Evolutionary conservation across 441 rosid genomes (phyloP), one percentile per base, ranked within the genome.

Genomic region (Erodium moschatum): DNA sequence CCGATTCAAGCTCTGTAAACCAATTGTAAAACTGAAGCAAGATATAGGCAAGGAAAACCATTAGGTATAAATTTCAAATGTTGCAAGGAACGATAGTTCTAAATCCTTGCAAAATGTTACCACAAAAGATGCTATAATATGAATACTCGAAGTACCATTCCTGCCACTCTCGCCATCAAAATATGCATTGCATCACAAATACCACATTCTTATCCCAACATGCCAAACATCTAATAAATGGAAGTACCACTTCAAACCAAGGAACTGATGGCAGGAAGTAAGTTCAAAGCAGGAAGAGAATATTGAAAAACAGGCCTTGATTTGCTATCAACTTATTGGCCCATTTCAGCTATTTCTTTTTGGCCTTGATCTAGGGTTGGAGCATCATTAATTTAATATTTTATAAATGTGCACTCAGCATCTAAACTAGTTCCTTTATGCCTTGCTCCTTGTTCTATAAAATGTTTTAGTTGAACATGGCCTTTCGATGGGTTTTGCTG

Each of bases 1-100:
- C 96, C 33, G 86, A 89, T 84, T 93, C 97, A 75, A 93, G 97
- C 87, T 93, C 96, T 10, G 96, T 84, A 74, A 93, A 93, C 97
- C 98, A 93, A 63, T 93, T 91, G 82, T 91, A 93, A 66, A 93
- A 93, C 98, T 93, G 86, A 70, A 76, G 4, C 16, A 16, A 18
- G 67, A 11, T 2, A 19, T 56, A 69, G 61, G 46, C 3, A 67
- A 11, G 70, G 16, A 13, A 54, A 65, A 63, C 72, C 46, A 62
- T 1, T 52, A 31, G 0, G n/a, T 35, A 6, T 20, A n/a, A 65
- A 52, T 15, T 52, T 52, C 21, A 52, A 15, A 52, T 16, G n/a
- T 52, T 16, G 20, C 60, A 52, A 52, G 19, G 60, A 52, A 15
- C n/a, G 19, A 52, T 52, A 52, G 20, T 16, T 8, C n/a, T 52